Base-by-base conservation (phyloP, 2,329 filamentous ascomycete genomes). In the Esteya vermicola region DNA sequence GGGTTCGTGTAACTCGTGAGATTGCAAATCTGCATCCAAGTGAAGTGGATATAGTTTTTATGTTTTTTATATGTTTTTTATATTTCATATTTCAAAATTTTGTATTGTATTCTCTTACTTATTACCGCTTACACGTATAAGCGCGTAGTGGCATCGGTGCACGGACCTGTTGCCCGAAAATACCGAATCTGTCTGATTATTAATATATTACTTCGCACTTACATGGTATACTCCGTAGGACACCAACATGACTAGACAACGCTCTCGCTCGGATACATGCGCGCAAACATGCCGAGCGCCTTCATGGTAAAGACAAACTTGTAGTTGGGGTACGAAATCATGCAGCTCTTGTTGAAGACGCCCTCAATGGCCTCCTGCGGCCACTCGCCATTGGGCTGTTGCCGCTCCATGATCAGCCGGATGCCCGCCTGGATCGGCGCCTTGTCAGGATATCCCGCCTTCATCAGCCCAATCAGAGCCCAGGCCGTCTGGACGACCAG, bases 291-390 rank as follows among this genome's bases (percentile, higher is more conserved):
- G 6, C 91, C 91, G 47, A 98, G 59, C 2, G 91, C 91, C 63
- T 93, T 93, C 56, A 96, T 82, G 1, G 89, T 79, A 60, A 95
- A 98, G 43, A 81, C 83, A 57, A 94, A 91, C 65, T 96, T 98
- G 68, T 98, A 98, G 67, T 98, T 98, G 33, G 89, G 89, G 55
- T 98, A 98, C 1, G 85, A 91, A 48, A 98, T 98, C 85, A 95
- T 96, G 68, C 89, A 96, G 53, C 80, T 91, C 67, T 95, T 94
- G 63, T 98, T 98, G 63, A 98, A 98, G 10, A 98, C 91, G 3
- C 91, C 91, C 58, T 98, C 91, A 51, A 98, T 96, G 1, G 82
- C 80, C 59, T 96, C 91, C 56, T 95, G 88, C 49, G 83, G 57
- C 91, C 91, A 98, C 63, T 95, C 88, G 26, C 91, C 91, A 54